Percentiles rank a stretch among this genome's conserved stretches.
These are phyloP conservation scores for Lophium mytilinum DNA, from an alignment of 495 filamentous ascomycete genomes.

Conservation along the genomic window DNA sequence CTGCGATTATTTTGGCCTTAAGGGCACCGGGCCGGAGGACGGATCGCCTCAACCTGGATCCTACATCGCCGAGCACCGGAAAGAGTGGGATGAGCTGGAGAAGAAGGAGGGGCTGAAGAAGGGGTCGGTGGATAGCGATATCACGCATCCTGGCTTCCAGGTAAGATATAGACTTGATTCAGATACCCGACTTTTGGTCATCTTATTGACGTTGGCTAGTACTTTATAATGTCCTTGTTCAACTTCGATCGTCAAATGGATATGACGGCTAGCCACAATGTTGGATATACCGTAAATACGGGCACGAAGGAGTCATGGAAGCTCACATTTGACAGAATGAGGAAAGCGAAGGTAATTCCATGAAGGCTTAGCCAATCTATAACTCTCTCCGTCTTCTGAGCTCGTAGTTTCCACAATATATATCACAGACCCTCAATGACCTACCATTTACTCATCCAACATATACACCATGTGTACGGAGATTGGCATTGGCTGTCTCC, in stretches of 20 bases:
- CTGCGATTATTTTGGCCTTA: constrained; percentile 30
- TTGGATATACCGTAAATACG: constrained; percentile 27
- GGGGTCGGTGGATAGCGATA: constrained; percentile 32
- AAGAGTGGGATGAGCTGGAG: constrained; percentile 33
- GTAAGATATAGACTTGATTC: neutral
- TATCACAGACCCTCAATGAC: neutral
- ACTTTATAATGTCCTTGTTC: constrained; percentile 38
- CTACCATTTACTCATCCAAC: neutral
- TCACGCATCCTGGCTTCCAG: constrained; percentile 17
- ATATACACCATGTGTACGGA: neutral
- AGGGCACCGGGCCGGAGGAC: constrained; percentile 25
- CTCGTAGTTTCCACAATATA: neutral
- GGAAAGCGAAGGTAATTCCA: constrained; percentile 32
- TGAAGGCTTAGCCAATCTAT: constrained; percentile 10
- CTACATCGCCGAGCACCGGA: constrained; percentile 30
- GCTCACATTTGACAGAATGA: constrained; percentile 35
- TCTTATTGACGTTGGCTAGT: constrained; percentile 23
- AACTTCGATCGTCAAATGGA: constrained; percentile 36
- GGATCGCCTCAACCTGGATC: constrained; percentile 29
- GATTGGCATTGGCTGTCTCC: neutral
- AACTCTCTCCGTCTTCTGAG: neutral
- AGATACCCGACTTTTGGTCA: neutral
- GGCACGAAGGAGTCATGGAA: constrained; percentile 32
- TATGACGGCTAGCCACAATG: constrained; percentile 30
- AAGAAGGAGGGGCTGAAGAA: constrained; percentile 31